A percentile compares a stretch with the other conserved stretches of the same genome.
phyloP scores from a whole-genome alignment of 2,329 filamentous ascomycete species.

The Calonectria crousiana region DNA sequence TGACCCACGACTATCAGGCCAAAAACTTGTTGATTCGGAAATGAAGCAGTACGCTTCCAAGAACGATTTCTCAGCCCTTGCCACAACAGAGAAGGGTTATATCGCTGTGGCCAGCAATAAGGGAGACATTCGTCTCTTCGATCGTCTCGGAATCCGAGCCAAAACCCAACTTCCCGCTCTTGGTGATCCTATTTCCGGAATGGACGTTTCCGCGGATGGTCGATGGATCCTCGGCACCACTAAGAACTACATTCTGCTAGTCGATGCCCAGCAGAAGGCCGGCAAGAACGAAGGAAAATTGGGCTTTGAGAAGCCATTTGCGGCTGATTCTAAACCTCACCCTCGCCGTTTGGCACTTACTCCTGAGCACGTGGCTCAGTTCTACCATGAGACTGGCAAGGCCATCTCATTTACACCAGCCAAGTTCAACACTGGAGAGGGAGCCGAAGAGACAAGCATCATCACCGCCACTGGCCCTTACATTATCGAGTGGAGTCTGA shows the following conservation, averaged over 20 bases:
- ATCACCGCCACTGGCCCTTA: constrained; percentile 97
- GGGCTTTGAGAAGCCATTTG: constrained; percentile 95
- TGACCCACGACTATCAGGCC: constrained; percentile 88
- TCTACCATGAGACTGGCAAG: constrained; percentile 94
- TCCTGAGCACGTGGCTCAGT: constrained; percentile 94
- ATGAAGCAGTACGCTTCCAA: constrained; percentile 97
- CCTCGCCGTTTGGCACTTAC: constrained; percentile 90
- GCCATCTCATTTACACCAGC: constrained; percentile 90
- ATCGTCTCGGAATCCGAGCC: constrained; percentile 94
- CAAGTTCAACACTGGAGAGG: constrained; percentile 91
- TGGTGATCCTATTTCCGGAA: constrained; percentile 92
- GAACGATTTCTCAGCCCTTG: constrained; percentile 95
- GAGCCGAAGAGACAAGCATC: constrained; percentile 88
- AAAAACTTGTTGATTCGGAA: constrained; percentile 92
- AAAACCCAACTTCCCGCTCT: constrained; percentile 97
- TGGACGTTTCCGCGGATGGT: constrained; percentile 95
- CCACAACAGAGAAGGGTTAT: constrained; percentile 96
- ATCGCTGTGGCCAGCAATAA: constrained; percentile 98
- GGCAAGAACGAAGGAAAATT: constrained; percentile 98
- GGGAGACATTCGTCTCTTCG: constrained; percentile 96
- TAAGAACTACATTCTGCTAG: constrained; percentile 91
- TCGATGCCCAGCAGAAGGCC: constrained; percentile 89
- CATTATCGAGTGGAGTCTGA: constrained; percentile 95
- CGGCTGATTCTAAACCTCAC: constrained; percentile 92
- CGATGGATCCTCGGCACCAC: constrained; percentile 96